Evolutionary conservation across 2,329 filamentous ascomycete species (phyloP), one percentile per base, ranked within the genome.

Genomic region (Cryphonectria carpinicola): DNA sequence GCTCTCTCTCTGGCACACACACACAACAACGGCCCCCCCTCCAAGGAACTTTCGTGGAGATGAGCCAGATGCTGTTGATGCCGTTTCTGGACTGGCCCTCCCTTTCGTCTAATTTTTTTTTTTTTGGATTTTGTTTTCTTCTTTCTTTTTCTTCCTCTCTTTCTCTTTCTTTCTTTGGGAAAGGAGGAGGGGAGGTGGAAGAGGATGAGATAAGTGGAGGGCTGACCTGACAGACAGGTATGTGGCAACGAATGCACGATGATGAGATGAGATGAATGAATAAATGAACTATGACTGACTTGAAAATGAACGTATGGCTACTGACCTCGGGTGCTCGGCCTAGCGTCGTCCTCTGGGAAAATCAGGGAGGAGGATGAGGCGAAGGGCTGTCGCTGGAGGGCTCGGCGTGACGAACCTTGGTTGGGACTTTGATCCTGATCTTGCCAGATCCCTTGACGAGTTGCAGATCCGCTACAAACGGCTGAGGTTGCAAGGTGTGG

Each of bases 401-500:
- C n/a, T 61, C 17, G 54, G 56, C 39, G 52, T 43, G 35, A 46
- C 52, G 8, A 52, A 43, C n/a, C 52, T 66, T 43, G 37, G 28
- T 11, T 37, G 54, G n/a, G 43, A 56, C 11, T 39, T 37, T 60
- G 65, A 67, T 67, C 65, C 54, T 67, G 65, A 49, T 61, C 65
- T 66, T 70, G 69, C 32, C 58, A 62, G 54, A 56, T 65, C 28
- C 56, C 32, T 65, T 65, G 62, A 66, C 52, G 62, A 41, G 58
- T 37, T 61, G 56, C 63, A 65, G 56, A 69, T 69, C 67, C 63
- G 62, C 62, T 60, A 46, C 61, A 65, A 67, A 49, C 35, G 58
- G 35, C 58, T 58, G 52, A 58, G 54, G 54, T 32, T 58, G 25
- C 54, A 58, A 58, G 41, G 58, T 11, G 58, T 54, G 49, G 28